These are phyloP conservation scores for Bisporella sp. DNA, from an alignment of 2,329 filamentous ascomycete genomes.

Conservation along the genomic window DNA sequence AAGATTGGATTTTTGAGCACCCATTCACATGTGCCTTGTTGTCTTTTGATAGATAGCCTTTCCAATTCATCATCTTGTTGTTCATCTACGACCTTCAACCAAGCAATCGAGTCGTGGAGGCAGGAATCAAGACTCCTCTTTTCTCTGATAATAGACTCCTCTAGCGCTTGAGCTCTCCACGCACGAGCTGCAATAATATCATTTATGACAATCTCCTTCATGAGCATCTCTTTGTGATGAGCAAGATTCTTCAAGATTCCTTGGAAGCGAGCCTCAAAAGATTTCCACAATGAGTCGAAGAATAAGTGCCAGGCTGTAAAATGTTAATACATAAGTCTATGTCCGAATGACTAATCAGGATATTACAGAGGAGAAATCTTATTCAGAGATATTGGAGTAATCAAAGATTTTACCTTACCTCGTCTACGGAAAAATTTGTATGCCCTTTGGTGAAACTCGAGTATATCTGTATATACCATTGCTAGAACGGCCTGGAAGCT, in stretches of 20 bases:
- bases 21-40: no score
- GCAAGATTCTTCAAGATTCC: slow-evolving; percentile 7
- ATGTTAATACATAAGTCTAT: background rate
- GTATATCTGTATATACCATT: no score
- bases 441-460: no score
- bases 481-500: no score
- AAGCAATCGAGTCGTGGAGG: slow-evolving; percentile 8
- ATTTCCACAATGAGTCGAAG: slow-evolving; percentile 11
- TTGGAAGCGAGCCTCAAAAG: slow-evolving; percentile 6
- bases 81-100: slow-evolving; percentile 2
- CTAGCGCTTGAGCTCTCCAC: slow-evolving; percentile 1
- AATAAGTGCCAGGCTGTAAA: slow-evolving; percentile 7
- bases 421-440: no score
- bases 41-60: no score
- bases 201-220: slow-evolving; percentile 2
- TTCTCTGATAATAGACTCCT: slow-evolving; percentile 2
- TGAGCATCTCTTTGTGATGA: slow-evolving; percentile 5
- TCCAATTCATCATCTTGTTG: no score
- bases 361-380: no score
- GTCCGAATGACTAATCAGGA: no score
- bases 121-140: background rate
- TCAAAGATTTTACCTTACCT: no score
- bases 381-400: no score
- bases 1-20: no score
- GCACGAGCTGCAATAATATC: slow-evolving; percentile 7